These are phyloP conservation scores for Pholiota microspora DNA, from an alignment of 768 basidiomycete genomes.

Conservation along the genomic window DNA sequence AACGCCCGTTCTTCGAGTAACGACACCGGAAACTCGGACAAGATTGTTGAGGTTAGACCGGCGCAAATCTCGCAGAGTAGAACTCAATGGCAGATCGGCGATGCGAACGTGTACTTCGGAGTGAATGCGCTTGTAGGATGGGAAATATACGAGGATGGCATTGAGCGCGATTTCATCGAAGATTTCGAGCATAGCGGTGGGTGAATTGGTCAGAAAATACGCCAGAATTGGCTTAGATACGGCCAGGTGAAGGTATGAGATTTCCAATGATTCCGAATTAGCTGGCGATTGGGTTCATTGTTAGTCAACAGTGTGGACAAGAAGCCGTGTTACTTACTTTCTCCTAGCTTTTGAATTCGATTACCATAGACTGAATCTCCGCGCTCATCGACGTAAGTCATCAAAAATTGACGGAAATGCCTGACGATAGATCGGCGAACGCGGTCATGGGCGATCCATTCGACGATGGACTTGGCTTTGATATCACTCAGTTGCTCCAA, in stretches of 20 bases:
- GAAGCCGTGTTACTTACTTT: conserved; percentile 58
- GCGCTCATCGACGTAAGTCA: conserved; percentile 93
- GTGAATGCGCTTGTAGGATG: conserved; percentile 95
- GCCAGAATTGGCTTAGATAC: conserved; percentile 92
- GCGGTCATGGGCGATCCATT: conserved; percentile 94
- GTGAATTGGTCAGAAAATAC: conserved; percentile 96
- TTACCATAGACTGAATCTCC: conserved; percentile 93
- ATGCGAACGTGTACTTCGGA: conserved; percentile 97
- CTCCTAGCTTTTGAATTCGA: conserved; percentile 89
- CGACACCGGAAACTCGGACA: conserved; percentile 93
- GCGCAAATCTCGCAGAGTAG: conserved; percentile 90
- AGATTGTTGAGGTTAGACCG: conserved; percentile 92
- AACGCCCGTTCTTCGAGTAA: conserved; percentile 92
- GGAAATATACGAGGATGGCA: conserved; percentile 94
- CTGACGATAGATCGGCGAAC: conserved; percentile 88
- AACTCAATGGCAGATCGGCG: conserved; percentile 86
- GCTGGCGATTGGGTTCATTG: conserved; percentile 50
- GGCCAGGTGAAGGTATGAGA: conserved; percentile 94
- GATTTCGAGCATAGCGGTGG: conserved; percentile 87
- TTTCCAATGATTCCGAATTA: conserved; percentile 96
- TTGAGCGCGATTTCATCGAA: conserved; percentile 95
- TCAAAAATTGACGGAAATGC: conserved; percentile 93
- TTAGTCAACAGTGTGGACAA: conserved; percentile 7
- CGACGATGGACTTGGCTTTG: conserved; percentile 94
- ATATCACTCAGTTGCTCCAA: conserved; percentile 96